Evolutionary conservation across 805 yeast species (phyloP), one percentile per base, ranked within the genome.

Genomic region (Kazachstania psychrophila): DNA sequence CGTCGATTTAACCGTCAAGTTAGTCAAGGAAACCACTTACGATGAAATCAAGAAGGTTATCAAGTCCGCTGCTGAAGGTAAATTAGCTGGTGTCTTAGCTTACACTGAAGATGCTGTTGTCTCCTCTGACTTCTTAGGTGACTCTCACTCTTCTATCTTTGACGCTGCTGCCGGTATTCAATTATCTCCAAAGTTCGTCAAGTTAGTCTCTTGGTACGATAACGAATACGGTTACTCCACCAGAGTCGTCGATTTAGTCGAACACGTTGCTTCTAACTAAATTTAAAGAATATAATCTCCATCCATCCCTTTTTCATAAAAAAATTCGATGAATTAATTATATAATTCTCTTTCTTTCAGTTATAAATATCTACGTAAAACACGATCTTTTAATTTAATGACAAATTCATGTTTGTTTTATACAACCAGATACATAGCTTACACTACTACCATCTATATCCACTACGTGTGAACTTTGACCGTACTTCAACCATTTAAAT

Each of bases 341-440:
- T 36, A 23, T 36, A 7, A n/a, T 29, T 16, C 19, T 27, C 29
- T 6, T 29, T 29, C 16, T 26, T 34, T 23, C 28, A 34, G 26
- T 17, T 25, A 28, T 28, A 28, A 19, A 28, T 28, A 28, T 17
- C 16, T 30, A 30, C 25, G 25, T 30, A n/a, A n/a, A n/a, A n/a
- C n/a, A 30, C 33, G 33, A 30, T 22, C 33, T 22, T 30, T 30
- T 20, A 23, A 23, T 23, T 28, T 36, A 36, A 36, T 30, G 34
- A 36, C 25, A 36, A 36, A 24, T 29, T 35, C 18, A 23, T n/a
- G 15, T 14, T 7, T 29, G 17, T 15, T 39, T 39, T 12, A 69
- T 79, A 51, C 73, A 80, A 0, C 89, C 96, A 31, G 89, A 73
- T 1, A 89, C 94, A 58, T 89, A 89, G 41, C 94, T 82, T n/a